Percentiles rank a stretch among this genome's conserved stretches.
Evolutionary conservation across 2,329 filamentous ascomycete genomes (phyloP).

Genomic region (Fusarium aywerte): DNA sequence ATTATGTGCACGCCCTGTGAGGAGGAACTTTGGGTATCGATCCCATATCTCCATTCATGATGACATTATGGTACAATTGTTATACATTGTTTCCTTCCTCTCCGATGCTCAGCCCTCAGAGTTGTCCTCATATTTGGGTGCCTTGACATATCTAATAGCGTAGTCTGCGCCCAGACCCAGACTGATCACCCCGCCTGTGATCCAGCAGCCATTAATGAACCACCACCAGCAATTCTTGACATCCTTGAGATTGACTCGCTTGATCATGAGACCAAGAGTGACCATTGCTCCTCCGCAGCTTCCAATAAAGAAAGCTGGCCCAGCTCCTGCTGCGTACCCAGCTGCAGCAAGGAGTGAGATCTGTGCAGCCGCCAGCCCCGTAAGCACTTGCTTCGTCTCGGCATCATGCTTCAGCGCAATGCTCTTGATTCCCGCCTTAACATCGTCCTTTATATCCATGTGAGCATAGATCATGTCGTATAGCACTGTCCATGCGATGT

Average conservation of each 20-base stretch:
- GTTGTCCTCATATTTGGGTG: constrained; percentile 40
- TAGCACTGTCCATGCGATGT: constrained; percentile 85
- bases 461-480: constrained; percentile 96
- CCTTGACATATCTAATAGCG: constrained; percentile 58
- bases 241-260: constrained; percentile 71
- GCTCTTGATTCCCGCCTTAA: constrained; percentile 87
- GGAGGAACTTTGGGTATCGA: constrained; percentile 2
- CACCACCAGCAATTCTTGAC: constrained; percentile 80
- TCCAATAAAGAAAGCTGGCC: constrained; percentile 74
- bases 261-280: constrained; percentile 74
- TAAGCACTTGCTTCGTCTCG: constrained; percentile 80
- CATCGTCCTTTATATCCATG: constrained; percentile 89
- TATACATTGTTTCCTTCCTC: constrained; percentile 25
- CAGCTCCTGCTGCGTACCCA: constrained; percentile 73
- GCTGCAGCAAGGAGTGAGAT: constrained; percentile 75
- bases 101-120: background rate
- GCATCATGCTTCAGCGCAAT: constrained; percentile 83
- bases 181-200: constrained; percentile 72
- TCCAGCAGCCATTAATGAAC: constrained; percentile 77
- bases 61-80: constrained; percentile 37
- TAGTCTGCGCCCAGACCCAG: constrained; percentile 70
- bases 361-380: constrained; percentile 75
- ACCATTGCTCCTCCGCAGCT: constrained; percentile 73
- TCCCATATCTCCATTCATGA: constrained; percentile 24
- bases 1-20: constrained; percentile 36